Base-by-base conservation (phyloP, 805 yeast species). In the Saccharomycopsis sp. region DNA sequence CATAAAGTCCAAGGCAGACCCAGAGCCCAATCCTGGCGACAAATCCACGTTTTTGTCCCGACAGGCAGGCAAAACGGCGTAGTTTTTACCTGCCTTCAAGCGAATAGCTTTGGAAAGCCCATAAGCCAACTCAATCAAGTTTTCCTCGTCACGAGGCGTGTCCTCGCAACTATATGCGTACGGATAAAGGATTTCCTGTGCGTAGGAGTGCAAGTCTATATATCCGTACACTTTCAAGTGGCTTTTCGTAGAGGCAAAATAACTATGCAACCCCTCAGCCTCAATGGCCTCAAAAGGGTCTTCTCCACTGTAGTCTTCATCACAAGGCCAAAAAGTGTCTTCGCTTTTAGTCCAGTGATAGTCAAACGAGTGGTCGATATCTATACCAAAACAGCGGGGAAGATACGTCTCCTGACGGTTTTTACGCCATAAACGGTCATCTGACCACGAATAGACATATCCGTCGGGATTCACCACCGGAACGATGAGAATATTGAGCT, bases 401-500 rank as follows among this genome's bases (percentile, higher is more conserved):
- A 79, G 68, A 53, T 75, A 79, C 0, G 94, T 85, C 55, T 82
- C 81, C 70, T 91, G 97, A 61, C 96, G 77, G 70, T 89, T 91
- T 66, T 91, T 91, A 51, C 94, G 75, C 97, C 97, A 91, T 59
- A 91, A 73, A 57, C 97, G 74, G 68, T 91, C 96, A 24, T 72
- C 66, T 1, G 75, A 76, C 97, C 97, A 91, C 1, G 95, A 77
- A 68, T 87, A 86, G 14, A 76, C 88, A 68, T 91, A 91, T 0
- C 97, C 97, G 71, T 91, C 97, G 0, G 97, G 97, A 66, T 91
- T 91, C 70, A 84, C 79, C 12, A 89, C 88, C 0, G 97, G 97
- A 34, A 90, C 77, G 62, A 91, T 83, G 37, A 88, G 68, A 64
- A 87, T 87, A 65, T 89, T 92, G 58, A 89, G 69, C 51, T 81